These are phyloP conservation scores for Haplosporangium sp. DNA, from an alignment of 371 early-diverging fungal species.

Conservation along the genomic window DNA sequence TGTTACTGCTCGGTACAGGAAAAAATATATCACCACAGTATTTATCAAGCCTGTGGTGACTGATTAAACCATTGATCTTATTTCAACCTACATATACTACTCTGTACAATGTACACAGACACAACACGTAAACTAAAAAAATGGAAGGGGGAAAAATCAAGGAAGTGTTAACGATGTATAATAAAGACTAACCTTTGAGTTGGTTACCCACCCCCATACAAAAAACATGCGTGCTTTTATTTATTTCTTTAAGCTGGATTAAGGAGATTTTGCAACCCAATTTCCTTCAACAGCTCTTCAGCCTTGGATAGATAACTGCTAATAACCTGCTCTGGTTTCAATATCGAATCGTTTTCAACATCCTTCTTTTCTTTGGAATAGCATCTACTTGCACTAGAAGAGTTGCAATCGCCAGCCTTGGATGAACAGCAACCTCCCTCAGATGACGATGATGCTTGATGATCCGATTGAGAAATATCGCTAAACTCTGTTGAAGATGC, in stretches of 20 bases:
- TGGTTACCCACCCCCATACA: too few relatives aligned
- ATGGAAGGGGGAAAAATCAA: not conserved
- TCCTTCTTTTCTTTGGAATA: constrained; percentile 1
- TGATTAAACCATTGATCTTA: constrained; percentile 1
- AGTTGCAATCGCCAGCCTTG: not conserved
- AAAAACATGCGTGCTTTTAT: not conserved
- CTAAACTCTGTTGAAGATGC: not conserved
- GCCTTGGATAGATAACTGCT: constrained; percentile 24
- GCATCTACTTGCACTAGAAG: constrained; percentile 4
- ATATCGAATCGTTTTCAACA: not conserved
- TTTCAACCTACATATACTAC: not conserved
- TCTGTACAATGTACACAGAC: not conserved
- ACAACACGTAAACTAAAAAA: not conserved
- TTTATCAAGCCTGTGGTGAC: constrained; percentile 80
- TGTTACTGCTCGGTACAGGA: constrained; percentile 86
- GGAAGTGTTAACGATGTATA: not conserved
- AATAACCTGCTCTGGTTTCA: constrained; percentile 39
- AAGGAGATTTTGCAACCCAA: constrained; percentile 20
- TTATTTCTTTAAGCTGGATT: not conserved
- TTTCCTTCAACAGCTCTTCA: constrained; percentile 23
- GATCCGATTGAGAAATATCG: not conserved
- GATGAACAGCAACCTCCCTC: constrained; percentile 17
- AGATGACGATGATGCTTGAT: not conserved
- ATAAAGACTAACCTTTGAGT: not conserved
- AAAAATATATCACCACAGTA: constrained; percentile 90